A percentile compares a stretch with the other conserved stretches of the same genome.
Conservation (phyloP, 1,284 basidiomycete species). For the Laetiporus sulphureus region DNA sequence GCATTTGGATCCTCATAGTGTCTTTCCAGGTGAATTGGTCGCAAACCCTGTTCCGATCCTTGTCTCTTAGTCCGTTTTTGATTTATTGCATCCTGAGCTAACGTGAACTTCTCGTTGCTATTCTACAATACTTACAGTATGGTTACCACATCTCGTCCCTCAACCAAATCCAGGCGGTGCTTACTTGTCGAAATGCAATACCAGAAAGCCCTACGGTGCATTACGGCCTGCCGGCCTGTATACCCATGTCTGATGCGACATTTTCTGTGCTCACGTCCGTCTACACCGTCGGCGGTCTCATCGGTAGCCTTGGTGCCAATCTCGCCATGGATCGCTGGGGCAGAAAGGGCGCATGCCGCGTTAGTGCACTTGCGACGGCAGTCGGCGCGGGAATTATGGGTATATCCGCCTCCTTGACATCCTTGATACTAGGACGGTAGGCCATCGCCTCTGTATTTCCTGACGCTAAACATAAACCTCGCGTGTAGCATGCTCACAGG, state of each 20-base stretch:
- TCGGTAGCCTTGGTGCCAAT: conserved; percentile 71
- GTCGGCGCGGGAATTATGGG: conserved; percentile 63
- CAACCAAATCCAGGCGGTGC: conserved; percentile 77
- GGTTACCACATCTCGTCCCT: conserved; percentile 83
- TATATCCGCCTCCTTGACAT: conserved; percentile 48
- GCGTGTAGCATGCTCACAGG: conserved; percentile 70
- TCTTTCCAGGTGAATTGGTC: conserved; percentile 50
- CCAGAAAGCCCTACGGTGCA: conserved; percentile 11
- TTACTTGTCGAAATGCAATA: conserved; percentile 50
- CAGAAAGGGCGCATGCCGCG: conserved; percentile 53
- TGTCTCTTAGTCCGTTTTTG: too few relatives aligned
- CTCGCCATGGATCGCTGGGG: conserved; percentile 65
- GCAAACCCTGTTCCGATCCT: too few relatives aligned
- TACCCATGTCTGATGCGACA: conserved; percentile 67
- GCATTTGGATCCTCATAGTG: conserved; percentile 55
- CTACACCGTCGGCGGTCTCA: conserved; percentile 85
- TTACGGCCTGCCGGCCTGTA: conserved; percentile 54
- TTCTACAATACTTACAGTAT: conserved; percentile 37
- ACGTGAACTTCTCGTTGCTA: neutral
- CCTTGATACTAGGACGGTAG: conserved; percentile 67
- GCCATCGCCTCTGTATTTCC: conserved; percentile 4
- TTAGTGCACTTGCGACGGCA: conserved; percentile 54
- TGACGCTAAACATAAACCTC: too few relatives aligned
- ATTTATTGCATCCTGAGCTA: neutral
- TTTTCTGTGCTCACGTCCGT: conserved; percentile 81